Conservation (phyloP, 306 rosid species). For the Macrotyloma uniflorum region DNA sequence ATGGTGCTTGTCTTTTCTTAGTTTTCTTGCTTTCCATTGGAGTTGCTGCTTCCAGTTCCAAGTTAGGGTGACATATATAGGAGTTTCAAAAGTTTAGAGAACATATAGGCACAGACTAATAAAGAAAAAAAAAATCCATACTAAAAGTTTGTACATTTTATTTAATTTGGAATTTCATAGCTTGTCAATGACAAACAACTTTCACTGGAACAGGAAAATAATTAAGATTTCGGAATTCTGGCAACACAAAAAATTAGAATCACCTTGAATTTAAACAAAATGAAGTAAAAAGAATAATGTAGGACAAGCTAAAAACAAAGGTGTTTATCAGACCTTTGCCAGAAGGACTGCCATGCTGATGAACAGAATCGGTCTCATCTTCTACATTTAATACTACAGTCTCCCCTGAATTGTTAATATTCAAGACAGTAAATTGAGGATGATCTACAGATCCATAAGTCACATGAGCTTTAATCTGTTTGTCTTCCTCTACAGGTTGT, state of each 20-base stretch:
- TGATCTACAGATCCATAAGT: constrained; percentile 56
- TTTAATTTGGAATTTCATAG: constrained; percentile 22
- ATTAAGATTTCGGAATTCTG: background rate
- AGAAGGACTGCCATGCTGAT: constrained; percentile 37
- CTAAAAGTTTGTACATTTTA: background rate
- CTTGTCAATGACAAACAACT: constrained; percentile 6
- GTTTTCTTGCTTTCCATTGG: background rate
- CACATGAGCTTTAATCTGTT: constrained; percentile 46
- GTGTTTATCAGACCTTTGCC: constrained; percentile 42
- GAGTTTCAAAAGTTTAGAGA: constrained; percentile 28
- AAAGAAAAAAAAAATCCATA: background rate
- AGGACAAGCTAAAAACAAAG: background rate
- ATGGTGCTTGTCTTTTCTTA: constrained; percentile 14
- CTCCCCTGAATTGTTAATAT: constrained; percentile 44
- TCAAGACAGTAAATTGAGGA: constrained; percentile 47
- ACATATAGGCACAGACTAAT: background rate
- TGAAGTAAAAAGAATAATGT: background rate
- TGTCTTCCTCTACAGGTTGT: constrained; percentile 40
- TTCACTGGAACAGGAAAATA: constrained; percentile 2
- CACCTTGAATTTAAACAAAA: constrained; percentile 28
- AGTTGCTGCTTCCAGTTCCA: constrained; percentile 14
- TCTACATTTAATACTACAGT: constrained; percentile 35
- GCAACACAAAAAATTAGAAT: constrained; percentile 4
- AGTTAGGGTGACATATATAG: background rate
- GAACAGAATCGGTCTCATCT: constrained; percentile 33